Percentiles rank a stretch among this genome's conserved stretches.
Evolutionary conservation across 805 yeast species (phyloP).

Genomic region (Yamadazyma laniorum): DNA sequence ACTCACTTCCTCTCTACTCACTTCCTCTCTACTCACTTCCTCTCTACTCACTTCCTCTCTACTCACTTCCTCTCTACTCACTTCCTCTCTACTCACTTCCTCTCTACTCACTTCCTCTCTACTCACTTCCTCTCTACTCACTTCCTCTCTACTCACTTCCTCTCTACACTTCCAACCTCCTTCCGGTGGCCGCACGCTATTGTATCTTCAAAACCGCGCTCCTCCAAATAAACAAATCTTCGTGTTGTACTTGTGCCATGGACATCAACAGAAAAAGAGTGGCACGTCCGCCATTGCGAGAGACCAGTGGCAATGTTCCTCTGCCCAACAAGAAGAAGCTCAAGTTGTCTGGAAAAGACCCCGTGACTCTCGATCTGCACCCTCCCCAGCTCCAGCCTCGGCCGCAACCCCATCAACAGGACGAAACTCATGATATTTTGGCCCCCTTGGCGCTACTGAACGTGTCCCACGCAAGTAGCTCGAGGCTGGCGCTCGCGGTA

Average conservation of each 20-base stretch:
- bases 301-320: constrained; percentile 40
- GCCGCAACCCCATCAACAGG: background rate
- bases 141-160: too few relatives aligned
- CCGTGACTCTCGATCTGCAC: background rate
- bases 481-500: constrained; percentile 3
- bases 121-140: too few relatives aligned
- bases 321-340: constrained; percentile 32
- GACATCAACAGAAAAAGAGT: constrained; percentile 12
- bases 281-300: constrained; percentile 33
- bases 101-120: too few relatives aligned
- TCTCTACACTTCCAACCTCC: too few relatives aligned
- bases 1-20: too few relatives aligned
- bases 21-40: too few relatives aligned
- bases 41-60: too few relatives aligned
- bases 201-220: too few relatives aligned
- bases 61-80: too few relatives aligned
- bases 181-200: too few relatives aligned
- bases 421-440: background rate
- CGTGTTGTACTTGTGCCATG: constrained; percentile 3
- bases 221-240: constrained; percentile 2
- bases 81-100: too few relatives aligned
- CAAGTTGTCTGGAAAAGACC: background rate
- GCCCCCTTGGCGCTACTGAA: background rate
- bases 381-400: constrained; percentile 3
- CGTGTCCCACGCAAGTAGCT: constrained; percentile 1